Base-by-base conservation (phyloP, 306 rosid genomes). In the Inga oerstediana region DNA sequence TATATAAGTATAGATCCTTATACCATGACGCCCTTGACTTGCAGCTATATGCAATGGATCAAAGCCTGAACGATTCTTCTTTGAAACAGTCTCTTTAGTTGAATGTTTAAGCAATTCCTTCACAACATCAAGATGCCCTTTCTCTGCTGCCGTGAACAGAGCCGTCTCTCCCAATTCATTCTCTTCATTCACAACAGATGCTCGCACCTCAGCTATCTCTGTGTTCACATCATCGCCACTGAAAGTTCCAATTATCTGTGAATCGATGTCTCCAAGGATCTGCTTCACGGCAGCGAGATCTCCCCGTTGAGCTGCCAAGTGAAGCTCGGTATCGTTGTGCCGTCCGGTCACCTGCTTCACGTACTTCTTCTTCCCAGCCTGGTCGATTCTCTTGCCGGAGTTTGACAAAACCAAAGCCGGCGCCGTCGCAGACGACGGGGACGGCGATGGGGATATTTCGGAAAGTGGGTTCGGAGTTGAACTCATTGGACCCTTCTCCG, bases 281-380 rank as follows among this genome's bases (percentile, higher is more conserved):
- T 91, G 93, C 88, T 85, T 88, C 82, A 97, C 97, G 2, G 97
- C 99, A 6, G 88, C 91, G 52, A 94, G 93, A 90, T 97, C 98
- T 1, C 97, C 99, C 44, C 93, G 86, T 83, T 94, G 99, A 78
- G 99, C 98, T 20, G 99, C 99, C 78, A 97, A 80, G 87, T 97
- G 99, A n/a, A 97, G 95, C 80, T 91, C 95, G 0, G 99, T 97
- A 75, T 94, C 99, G 88, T 94, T 97, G 87, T 92, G 97, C 73
- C 99, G 88, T 30, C 99, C 99, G 3, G 99, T 97, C 79, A 97
- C 99, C 68, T 97, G 99, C 88, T 94, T 97, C 88, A 97, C 98
- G 70, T 97, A 97, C 89, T 92, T 97, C 92, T 97, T 97, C 93
- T 83, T 94, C 72, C 99, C 98, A 0, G 97, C 97, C 79, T 94